Percentiles rank a stretch among this genome's conserved stretches.
phyloP scores from a whole-genome alignment of 805 yeast species.

The Candida argentea region DNA sequence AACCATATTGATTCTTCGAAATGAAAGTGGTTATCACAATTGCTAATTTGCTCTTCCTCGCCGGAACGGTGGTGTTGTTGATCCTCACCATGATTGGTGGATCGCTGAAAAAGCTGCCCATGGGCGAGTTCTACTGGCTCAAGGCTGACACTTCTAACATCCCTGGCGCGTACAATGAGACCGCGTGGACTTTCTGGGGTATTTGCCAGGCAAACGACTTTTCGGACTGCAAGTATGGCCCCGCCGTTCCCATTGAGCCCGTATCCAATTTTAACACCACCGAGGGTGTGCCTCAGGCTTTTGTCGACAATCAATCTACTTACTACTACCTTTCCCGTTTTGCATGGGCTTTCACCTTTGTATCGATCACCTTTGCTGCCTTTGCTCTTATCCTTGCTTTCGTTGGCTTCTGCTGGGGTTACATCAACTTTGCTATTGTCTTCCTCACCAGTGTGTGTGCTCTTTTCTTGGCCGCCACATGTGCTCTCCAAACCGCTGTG shows the following conservation, averaged over 20 bases:
- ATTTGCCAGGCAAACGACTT: conserved; percentile 53
- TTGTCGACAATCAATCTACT: conserved; percentile 37
- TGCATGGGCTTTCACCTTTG: conserved; percentile 18
- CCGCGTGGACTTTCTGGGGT: conserved; percentile 82
- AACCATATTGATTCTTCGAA: no score
- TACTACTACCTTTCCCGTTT: conserved; percentile 57
- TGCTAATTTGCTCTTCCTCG: conserved; percentile 28
- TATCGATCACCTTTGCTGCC: conserved; percentile 53
- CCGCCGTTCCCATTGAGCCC: conserved; percentile 87
- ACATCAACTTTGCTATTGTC: conserved; percentile 45
- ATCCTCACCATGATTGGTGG: conserved; percentile 67
- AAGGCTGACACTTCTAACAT: conserved; percentile 60
- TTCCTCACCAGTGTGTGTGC: conserved; percentile 42
- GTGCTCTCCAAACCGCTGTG: conserved; percentile 66
- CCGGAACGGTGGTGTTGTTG: conserved; percentile 38
- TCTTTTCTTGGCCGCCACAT: conserved; percentile 50
- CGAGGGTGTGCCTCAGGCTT: conserved; percentile 39
- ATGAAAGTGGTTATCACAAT: conserved; percentile 26
- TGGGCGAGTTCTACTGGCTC: conserved; percentile 69
- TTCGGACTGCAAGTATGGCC: conserved; percentile 38
- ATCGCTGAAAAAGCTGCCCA: conserved; percentile 42
- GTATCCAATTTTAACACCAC: conserved; percentile 54
- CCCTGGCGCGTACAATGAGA: conserved; percentile 34
- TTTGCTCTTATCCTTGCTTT: conserved; percentile 47
- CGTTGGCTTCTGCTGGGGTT: conserved; percentile 45